Percentiles rank a stretch among this genome's conserved stretches.
These are phyloP conservation scores for Stephania cephalantha DNA, from an alignment of 164 flowering plant species.

Conservation along the genomic window DNA sequence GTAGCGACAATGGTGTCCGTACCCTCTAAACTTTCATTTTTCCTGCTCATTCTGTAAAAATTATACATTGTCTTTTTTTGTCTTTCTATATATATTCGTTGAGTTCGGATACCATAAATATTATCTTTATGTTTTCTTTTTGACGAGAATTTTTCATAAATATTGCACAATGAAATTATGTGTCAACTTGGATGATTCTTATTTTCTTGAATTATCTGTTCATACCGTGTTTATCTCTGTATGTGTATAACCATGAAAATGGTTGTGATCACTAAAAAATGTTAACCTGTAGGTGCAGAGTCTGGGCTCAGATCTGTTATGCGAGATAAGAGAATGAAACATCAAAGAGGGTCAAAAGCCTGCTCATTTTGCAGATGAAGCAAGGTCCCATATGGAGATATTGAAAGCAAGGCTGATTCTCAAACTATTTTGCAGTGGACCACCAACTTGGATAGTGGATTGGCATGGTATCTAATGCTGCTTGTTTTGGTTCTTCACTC, in stretches of 20 bases:
- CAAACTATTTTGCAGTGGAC: not conserved
- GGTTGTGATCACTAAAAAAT: too few relatives aligned
- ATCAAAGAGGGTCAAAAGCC: not conserved
- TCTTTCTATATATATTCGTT: not conserved
- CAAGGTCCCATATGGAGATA: not conserved
- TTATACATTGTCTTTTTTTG: not conserved
- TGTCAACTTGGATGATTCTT: not conserved
- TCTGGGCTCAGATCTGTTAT: not conserved
- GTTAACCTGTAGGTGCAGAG: not conserved
- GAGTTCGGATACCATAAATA: not conserved
- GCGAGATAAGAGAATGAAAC: too few relatives aligned
- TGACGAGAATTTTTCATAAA: not conserved
- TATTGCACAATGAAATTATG: not conserved
- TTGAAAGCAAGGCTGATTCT: not conserved
- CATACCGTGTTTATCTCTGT: too few relatives aligned
- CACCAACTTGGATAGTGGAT: slow-evolving; percentile 2
- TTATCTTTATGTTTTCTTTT: not conserved
- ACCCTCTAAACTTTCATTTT: not conserved
- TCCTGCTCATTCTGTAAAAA: not conserved
- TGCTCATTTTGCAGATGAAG: not conserved
- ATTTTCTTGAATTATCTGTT: not conserved
- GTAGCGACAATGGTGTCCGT: not conserved
- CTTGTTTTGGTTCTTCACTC: not conserved
- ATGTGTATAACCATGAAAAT: too few relatives aligned
- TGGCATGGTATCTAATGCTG: slow-evolving; percentile 3